A percentile compares a stretch with the other conserved stretches of the same genome.
phyloP scores from a whole-genome alignment of 768 basidiomycete genomes.

The Leccinum olivaceopallidum region DNA sequence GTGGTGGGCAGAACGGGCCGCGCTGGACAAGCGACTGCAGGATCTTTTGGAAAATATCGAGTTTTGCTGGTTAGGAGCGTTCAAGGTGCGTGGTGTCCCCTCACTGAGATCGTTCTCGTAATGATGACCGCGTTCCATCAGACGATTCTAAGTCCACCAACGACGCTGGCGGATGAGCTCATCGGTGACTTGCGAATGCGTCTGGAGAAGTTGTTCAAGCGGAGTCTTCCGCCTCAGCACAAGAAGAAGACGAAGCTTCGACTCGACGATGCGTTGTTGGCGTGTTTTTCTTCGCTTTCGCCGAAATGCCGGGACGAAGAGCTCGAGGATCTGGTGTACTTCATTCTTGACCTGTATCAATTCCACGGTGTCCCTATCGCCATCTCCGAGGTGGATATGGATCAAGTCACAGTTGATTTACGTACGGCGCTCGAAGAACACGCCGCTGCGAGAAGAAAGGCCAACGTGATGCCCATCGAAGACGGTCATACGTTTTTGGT shows the following conservation, averaged over 20 bases:
- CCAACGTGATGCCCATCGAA: conserved; percentile 25
- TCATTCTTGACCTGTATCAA: conserved; percentile 91
- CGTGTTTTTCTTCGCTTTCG: conserved; percentile 83
- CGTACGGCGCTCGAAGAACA: conserved; percentile 77
- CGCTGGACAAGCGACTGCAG: conserved; percentile 75
- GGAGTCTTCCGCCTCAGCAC: conserved; percentile 58
- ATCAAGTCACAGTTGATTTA: conserved; percentile 87
- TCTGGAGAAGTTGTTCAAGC: conserved; percentile 76
- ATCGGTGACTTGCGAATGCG: conserved; percentile 61
- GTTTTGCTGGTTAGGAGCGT: conserved; percentile 95
- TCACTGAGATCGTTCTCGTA: background rate
- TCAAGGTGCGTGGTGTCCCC: conserved; percentile 66
- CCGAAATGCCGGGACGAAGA: conserved; percentile 89
- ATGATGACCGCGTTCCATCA: conserved; percentile 1
- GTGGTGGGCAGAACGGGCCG: conserved; percentile 87
- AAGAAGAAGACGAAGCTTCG: conserved; percentile 56
- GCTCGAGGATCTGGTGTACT: conserved; percentile 92
- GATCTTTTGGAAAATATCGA: conserved; percentile 84
- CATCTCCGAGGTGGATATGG: conserved; percentile 88
- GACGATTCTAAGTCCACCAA: conserved; percentile 63
- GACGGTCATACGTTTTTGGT: conserved; percentile 86
- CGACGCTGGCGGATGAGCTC: conserved; percentile 41
- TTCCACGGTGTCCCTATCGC: conserved; percentile 90
- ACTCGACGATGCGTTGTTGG: conserved; percentile 74
- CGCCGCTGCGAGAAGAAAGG: conserved; percentile 38